phyloP scores from a whole-genome alignment of 768 basidiomycete genomes.

The Cystobasidium onofrii region DNA sequence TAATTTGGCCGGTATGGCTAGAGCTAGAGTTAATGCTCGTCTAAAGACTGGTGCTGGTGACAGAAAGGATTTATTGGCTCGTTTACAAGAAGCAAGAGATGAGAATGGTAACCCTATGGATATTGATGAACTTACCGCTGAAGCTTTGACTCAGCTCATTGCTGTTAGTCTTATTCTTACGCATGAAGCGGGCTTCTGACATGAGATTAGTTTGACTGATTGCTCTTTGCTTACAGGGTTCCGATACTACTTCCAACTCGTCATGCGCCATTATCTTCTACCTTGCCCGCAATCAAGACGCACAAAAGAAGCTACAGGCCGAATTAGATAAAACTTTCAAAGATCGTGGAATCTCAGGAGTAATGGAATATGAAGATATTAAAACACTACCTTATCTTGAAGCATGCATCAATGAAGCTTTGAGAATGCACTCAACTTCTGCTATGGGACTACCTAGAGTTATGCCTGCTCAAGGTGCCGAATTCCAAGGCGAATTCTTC shows the following conservation, averaged over 20 bases:
- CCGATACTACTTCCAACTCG: conserved; percentile 89
- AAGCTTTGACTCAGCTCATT: conserved; percentile 47
- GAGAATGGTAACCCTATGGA: conserved; percentile 71
- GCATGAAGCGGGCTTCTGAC: too few relatives aligned
- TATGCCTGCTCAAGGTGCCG: conserved; percentile 61
- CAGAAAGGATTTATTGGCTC: conserved; percentile 69
- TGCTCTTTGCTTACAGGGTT: conserved; percentile 61
- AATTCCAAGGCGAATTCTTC: conserved; percentile 55
- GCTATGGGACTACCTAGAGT: conserved; percentile 73
- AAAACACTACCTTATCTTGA: conserved; percentile 51
- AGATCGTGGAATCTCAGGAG: conserved; percentile 34
- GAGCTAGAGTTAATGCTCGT: conserved; percentile 58
- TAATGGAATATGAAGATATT: conserved; percentile 57
- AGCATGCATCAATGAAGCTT: conserved; percentile 76
- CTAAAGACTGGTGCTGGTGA: conserved; percentile 56
- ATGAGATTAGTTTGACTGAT: too few relatives aligned
- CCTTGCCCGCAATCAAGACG: conserved; percentile 60
- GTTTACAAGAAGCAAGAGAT: conserved; percentile 69
- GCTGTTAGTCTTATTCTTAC: conserved; percentile 1
- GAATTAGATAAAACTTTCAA: conserved; percentile 60
- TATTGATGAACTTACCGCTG: conserved; percentile 73
- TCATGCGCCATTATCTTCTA: conserved; percentile 83
- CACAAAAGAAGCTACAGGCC: conserved; percentile 63
- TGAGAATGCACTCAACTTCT: conserved; percentile 76
- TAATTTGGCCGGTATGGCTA: conserved; percentile 58